phyloP scores from a whole-genome alignment of 2,329 filamentous ascomycete species.

The Cercospora canescens region DNA sequence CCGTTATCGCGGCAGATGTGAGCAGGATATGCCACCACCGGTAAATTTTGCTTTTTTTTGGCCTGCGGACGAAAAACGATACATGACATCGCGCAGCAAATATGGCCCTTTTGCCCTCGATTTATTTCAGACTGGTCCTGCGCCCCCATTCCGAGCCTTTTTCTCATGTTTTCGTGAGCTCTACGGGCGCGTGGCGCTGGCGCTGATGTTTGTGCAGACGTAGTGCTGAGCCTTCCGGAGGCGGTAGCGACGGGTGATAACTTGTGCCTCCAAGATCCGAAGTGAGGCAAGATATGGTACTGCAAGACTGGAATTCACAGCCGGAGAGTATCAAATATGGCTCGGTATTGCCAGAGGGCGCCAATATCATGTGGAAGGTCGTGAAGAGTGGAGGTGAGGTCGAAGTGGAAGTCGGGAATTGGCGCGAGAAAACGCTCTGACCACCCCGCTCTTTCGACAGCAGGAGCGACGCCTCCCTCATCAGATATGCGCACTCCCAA shows the following conservation, averaged over 20 bases:
- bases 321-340: neutral
- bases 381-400: conserved; percentile 8
- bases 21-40: neutral
- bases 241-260: neutral
- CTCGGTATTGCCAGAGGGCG: neutral
- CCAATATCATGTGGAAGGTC: neutral
- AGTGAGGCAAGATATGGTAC: neutral
- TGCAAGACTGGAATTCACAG: neutral
- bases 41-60: neutral
- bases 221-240: neutral
- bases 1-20: neutral
- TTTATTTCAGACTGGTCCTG: neutral
- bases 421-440: conserved; percentile 1
- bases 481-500: neutral
- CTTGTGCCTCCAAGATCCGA: neutral
- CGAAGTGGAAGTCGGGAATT: conserved; percentile 1
- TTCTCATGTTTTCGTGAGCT: neutral
- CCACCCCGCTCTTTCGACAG: neutral
- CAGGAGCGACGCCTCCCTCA: neutral
- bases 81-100: neutral
- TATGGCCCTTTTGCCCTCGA: neutral
- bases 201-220: conserved; percentile 6
- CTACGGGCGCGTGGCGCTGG: neutral
- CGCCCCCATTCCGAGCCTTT: neutral
- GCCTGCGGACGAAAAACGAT: neutral